Evolutionary conservation across 2,329 filamentous ascomycete species (phyloP).

Genomic region (Amylocarpus encephaloides): DNA sequence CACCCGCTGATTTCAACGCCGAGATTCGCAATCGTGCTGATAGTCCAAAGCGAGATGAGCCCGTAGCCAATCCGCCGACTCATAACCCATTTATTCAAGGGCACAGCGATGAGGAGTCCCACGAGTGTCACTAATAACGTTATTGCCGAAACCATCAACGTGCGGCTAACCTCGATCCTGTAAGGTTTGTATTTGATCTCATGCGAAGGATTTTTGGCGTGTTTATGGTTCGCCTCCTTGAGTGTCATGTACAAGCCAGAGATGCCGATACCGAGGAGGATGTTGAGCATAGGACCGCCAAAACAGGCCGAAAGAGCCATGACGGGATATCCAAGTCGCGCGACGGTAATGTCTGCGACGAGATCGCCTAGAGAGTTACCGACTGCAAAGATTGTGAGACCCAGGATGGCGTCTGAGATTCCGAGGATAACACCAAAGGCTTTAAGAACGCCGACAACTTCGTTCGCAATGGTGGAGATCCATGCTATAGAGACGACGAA

Average conservation of each 20-base stretch:
- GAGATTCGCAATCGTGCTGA: conserved; percentile 78
- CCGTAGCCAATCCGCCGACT: conserved; percentile 75
- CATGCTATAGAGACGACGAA: conserved; percentile 90
- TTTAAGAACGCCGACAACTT: conserved; percentile 93
- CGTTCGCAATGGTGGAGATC: conserved; percentile 92
- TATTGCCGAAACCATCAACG: conserved; percentile 77
- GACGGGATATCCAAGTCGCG: conserved; percentile 86
- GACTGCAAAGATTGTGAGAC: conserved; percentile 91
- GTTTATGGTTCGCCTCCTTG: conserved; percentile 56
- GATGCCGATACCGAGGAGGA: conserved; percentile 88
- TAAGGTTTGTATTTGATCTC: conserved; percentile 69
- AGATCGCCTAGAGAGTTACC: conserved; percentile 93
- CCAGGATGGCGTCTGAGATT: conserved; percentile 91
- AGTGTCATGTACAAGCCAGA: conserved; percentile 85
- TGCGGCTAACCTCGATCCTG: conserved; percentile 75
- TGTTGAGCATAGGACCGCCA: conserved; percentile 97
- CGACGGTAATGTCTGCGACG: conserved; percentile 91
- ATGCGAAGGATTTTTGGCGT: conserved; percentile 59
- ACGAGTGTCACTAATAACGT: conserved; percentile 76
- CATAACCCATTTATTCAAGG: conserved; percentile 80
- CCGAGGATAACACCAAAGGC: conserved; percentile 84
- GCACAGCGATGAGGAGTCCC: conserved; percentile 72
- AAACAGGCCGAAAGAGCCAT: conserved; percentile 96
- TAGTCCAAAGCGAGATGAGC: conserved; percentile 71
- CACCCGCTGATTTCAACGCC: conserved; percentile 64